These are phyloP conservation scores for Rosa rugosa DNA, from an alignment of 306 rosid species.

Conservation along the genomic window DNA sequence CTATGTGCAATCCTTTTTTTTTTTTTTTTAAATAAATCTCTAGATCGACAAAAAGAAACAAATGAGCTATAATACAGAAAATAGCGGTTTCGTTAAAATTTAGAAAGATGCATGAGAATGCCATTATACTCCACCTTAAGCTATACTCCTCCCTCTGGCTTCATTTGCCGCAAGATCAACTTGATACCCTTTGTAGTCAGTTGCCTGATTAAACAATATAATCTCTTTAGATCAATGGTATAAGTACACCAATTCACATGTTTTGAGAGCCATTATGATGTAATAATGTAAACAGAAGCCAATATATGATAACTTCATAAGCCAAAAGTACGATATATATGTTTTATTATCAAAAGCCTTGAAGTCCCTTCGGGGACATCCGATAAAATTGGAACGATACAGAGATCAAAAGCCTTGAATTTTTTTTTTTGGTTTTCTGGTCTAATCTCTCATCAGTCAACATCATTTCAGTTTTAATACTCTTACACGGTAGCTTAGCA, in stretches of 20 bases:
- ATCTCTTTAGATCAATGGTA: constrained; percentile 10
- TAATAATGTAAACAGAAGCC: background rate
- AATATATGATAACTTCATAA: background rate
- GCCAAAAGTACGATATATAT: background rate
- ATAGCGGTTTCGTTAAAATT: no score
- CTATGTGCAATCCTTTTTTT: no score
- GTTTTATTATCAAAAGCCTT: background rate
- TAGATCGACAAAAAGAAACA: no score
- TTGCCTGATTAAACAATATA: constrained; percentile 47
- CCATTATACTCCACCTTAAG: no score
- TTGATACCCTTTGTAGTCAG: constrained; percentile 70
- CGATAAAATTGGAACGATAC: no score
- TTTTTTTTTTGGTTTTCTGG: background rate
- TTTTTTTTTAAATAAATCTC: no score
- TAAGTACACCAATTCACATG: background rate
- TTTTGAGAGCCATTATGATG: background rate
- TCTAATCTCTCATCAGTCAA: constrained; percentile 3
- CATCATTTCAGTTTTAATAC: background rate
- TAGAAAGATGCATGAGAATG: no score
- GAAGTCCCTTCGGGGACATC: no score
- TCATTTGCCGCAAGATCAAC: constrained; percentile 78
- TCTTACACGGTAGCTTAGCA: background rate
- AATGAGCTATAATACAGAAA: no score
- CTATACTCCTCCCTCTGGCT: no score
- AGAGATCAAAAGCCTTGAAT: no score